These are phyloP conservation scores for Gracilaria domingensis DNA, from an alignment of 23 red algal genomes.

Conservation along the genomic window DNA sequence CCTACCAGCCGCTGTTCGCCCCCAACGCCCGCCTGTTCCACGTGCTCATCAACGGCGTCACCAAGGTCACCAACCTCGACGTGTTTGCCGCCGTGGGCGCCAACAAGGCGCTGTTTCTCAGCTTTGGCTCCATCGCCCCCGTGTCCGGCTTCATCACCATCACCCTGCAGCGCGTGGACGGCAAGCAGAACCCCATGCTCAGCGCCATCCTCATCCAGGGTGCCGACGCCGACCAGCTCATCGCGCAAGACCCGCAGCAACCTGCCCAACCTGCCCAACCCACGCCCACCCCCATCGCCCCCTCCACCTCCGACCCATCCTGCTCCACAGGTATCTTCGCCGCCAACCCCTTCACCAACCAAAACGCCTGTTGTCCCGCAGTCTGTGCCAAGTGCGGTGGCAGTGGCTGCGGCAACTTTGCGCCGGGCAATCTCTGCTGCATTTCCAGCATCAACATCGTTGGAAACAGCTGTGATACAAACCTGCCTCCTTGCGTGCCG, in stretches of 20 bases:
- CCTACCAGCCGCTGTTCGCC: slow-evolving; percentile 13
- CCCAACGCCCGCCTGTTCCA: slow-evolving; percentile 50
- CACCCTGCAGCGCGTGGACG: slow-evolving; percentile 39
- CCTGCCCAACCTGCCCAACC: neutral
- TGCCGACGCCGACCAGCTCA: slow-evolving; percentile 15
- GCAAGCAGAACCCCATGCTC: slow-evolving; percentile 69
- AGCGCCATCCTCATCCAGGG: slow-evolving; percentile 46
- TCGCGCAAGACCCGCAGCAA: neutral
- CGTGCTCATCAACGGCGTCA: slow-evolving; percentile 51
- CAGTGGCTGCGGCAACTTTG: slow-evolving; percentile 31
- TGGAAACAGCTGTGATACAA: slow-evolving; percentile 32
- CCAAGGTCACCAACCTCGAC: slow-evolving; percentile 36
- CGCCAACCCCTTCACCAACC: slow-evolving; percentile 41
- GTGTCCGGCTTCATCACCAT: slow-evolving; percentile 43
- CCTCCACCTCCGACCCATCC: slow-evolving; percentile 22
- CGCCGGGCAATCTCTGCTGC: slow-evolving; percentile 43
- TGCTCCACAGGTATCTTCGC: slow-evolving; percentile 48
- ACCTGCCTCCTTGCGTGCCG: slow-evolving; percentile 52
- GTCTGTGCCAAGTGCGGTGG: slow-evolving; percentile 65
- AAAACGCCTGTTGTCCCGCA: slow-evolving; percentile 55
- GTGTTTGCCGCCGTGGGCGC: slow-evolving; percentile 40
- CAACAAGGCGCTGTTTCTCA: slow-evolving; percentile 48
- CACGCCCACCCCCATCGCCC: neutral
- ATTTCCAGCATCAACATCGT: slow-evolving; percentile 45
- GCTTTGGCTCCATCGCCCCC: slow-evolving; percentile 32